A percentile compares a stretch with the other conserved stretches of the same genome.
Evolutionary conservation across 257 asterid species (phyloP).

Genomic region (Anisodus acutangulus): DNA sequence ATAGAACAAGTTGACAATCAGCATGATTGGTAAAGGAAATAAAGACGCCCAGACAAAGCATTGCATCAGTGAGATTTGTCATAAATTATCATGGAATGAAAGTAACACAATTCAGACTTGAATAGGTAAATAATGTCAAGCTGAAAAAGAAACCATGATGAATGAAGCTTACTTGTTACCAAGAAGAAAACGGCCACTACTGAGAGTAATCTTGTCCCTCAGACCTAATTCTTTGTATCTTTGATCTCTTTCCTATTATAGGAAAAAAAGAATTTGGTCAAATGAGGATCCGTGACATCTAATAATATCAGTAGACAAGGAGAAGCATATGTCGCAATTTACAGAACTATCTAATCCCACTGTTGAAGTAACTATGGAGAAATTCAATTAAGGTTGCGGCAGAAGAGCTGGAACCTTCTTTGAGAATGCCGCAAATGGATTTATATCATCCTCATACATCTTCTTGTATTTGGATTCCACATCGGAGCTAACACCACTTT

Average conservation of each 20-base stretch:
- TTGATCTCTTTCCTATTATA: slow-evolving; percentile 85
- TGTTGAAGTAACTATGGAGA: background rate
- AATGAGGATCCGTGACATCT: slow-evolving; percentile 28
- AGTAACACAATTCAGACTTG: background rate
- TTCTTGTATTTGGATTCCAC: slow-evolving; percentile 98
- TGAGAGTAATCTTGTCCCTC: slow-evolving; percentile 96
- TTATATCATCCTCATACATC: slow-evolving; percentile 95
- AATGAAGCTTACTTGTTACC: slow-evolving; percentile 82
- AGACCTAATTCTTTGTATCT: slow-evolving; percentile 97
- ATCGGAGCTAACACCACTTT: slow-evolving; percentile 93
- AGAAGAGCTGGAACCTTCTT: slow-evolving; percentile 61
- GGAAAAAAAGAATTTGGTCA: background rate
- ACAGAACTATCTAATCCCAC: background rate
- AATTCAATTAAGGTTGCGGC: background rate
- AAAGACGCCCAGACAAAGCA: slow-evolving; percentile 23
- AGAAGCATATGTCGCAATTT: background rate
- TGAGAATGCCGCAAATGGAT: slow-evolving; percentile 98
- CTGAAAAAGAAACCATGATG: slow-evolving; percentile 3
- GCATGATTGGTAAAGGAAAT: background rate
- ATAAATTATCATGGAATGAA: background rate
- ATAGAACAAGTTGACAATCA: background rate
- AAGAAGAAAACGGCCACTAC: slow-evolving; percentile 97
- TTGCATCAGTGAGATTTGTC: background rate
- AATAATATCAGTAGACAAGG: slow-evolving; percentile 17
- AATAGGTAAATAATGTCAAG: slow-evolving; percentile 22